Evolutionary conservation across 2,329 filamentous ascomycete genomes (phyloP).

Genomic region (Aaosphaeria pasadenensis): DNA sequence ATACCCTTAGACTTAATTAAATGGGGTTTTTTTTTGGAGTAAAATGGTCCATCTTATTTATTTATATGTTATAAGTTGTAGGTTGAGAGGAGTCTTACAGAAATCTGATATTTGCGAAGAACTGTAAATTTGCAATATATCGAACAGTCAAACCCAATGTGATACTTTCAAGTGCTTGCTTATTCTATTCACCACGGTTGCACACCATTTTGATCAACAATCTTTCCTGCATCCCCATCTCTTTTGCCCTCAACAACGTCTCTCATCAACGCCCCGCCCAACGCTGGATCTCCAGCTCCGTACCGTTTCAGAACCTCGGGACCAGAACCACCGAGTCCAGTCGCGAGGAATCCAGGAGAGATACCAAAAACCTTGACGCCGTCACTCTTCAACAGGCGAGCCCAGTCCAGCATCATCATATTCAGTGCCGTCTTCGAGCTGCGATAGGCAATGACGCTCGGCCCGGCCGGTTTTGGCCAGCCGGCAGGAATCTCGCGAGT

Average conservation of each 20-base stretch:
- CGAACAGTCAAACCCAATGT: too few relatives aligned
- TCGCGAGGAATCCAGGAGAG: constrained; percentile 48
- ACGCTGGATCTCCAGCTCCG: constrained; percentile 36
- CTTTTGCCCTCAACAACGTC: constrained; percentile 40
- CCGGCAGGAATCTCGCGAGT: constrained; percentile 27
- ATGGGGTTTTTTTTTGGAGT: too few relatives aligned
- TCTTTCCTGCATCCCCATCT: constrained; percentile 38
- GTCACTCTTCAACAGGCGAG: constrained; percentile 42
- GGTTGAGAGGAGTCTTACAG: too few relatives aligned
- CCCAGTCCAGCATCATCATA: constrained; percentile 51
- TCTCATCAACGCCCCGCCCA: constrained; percentile 37
- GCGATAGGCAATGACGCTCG: constrained; percentile 36
- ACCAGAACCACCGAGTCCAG: constrained; percentile 38
- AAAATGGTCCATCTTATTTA: too few relatives aligned
- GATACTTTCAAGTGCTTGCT: neutral
- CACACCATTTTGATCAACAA: constrained; percentile 32
- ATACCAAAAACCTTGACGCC: constrained; percentile 48
- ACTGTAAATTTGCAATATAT: too few relatives aligned
- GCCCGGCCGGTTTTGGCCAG: constrained; percentile 45
- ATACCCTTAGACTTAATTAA: too few relatives aligned
- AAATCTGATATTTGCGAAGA: too few relatives aligned
- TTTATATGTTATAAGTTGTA: too few relatives aligned
- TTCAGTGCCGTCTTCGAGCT: constrained; percentile 47
- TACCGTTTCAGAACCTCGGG: constrained; percentile 32
- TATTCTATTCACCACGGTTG: constrained; percentile 39